Evolutionary conservation across 2,329 filamentous ascomycete genomes (phyloP).

Genomic region (Lomentospora prolificans): DNA sequence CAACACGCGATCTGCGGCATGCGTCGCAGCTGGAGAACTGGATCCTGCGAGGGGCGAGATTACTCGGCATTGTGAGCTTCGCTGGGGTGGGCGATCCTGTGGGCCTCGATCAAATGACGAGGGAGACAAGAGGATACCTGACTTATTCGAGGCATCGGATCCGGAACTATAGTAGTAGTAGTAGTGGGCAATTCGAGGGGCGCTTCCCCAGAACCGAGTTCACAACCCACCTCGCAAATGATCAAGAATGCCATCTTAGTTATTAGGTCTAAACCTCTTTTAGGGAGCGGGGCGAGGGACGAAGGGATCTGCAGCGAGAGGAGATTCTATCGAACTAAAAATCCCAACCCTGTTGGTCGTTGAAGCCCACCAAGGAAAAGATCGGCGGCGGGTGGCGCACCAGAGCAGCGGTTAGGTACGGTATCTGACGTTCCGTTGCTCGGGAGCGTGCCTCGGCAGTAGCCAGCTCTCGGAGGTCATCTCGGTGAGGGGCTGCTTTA

Average conservation of each 20-base stretch:
- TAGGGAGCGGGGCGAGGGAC: neutral
- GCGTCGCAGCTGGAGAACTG: slow-evolving; percentile 26
- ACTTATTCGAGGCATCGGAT: neutral
- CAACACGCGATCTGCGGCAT: slow-evolving; percentile 21
- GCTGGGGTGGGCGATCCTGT: neutral
- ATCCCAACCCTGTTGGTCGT: neutral
- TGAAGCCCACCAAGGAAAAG: neutral
- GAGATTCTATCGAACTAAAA: too few relatives aligned
- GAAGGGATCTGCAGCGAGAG: too few relatives aligned
- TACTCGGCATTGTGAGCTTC: slow-evolving; percentile 5
- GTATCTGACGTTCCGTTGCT: too few relatives aligned
- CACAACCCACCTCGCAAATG: too few relatives aligned
- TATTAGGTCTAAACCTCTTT: neutral
- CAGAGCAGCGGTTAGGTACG: too few relatives aligned
- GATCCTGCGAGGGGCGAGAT: slow-evolving; percentile 18
- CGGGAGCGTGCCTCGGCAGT: too few relatives aligned
- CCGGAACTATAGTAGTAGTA: neutral
- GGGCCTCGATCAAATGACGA: neutral
- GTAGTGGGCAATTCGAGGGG: too few relatives aligned
- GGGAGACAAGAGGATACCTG: neutral
- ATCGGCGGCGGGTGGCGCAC: neutral
- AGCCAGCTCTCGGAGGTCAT: too few relatives aligned
- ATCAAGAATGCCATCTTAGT: too few relatives aligned
- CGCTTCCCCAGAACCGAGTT: too few relatives aligned
- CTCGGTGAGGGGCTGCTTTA: too few relatives aligned